Conservation (phyloP, 129 eudicot genomes). For the Apium graveolens region DNA sequence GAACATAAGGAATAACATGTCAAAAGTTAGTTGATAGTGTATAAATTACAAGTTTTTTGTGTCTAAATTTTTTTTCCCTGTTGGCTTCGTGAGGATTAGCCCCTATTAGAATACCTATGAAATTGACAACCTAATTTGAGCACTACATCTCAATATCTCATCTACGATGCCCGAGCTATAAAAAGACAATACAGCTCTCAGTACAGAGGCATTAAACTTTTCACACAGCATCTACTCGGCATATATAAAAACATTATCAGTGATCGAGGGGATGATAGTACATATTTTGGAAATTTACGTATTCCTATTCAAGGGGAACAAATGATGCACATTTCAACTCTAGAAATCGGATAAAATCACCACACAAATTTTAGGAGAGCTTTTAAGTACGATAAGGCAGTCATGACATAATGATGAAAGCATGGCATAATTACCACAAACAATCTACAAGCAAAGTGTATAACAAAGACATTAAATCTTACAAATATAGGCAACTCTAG, state of each 20-base stretch:
- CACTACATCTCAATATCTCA: background rate
- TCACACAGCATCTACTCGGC: background rate
- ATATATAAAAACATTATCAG: background rate
- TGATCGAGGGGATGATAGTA: background rate
- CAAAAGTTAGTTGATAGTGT: too few species aligned
- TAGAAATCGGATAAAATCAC: background rate
- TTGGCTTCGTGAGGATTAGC: background rate
- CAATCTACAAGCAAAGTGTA: background rate
- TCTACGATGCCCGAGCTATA: background rate
- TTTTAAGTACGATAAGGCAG: background rate
- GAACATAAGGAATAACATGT: too few species aligned
- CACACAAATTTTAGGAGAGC: background rate
- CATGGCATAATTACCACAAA: background rate
- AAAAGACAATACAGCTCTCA: background rate
- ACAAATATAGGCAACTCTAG: conserved; percentile 94
- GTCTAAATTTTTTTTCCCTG: background rate
- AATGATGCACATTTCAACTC: background rate
- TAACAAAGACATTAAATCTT: conserved; percentile 16
- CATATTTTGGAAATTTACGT: background rate
- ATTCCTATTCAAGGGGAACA: background rate
- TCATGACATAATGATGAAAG: background rate
- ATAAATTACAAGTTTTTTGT: too few species aligned
- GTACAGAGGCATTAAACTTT: background rate
- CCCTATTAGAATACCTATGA: background rate
- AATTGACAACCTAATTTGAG: background rate